Percentiles rank a stretch among this genome's conserved stretches.
Conservation (phyloP, 805 yeast genomes). For the Spathaspora passalidarum region DNA sequence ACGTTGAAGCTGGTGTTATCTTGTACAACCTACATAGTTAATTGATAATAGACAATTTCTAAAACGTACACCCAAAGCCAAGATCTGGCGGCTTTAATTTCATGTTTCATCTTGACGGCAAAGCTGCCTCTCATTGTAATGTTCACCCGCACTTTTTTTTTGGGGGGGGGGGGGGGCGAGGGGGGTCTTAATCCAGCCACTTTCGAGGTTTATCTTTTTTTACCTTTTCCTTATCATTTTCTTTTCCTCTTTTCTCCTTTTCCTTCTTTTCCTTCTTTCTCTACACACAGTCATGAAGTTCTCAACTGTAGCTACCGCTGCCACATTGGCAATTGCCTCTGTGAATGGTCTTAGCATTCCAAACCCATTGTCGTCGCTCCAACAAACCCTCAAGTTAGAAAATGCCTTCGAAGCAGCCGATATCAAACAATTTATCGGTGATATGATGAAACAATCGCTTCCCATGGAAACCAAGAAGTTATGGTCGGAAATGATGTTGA, state of each 20-base stretch:
- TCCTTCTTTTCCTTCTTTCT: not conserved
- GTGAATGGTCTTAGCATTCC: constrained; percentile 23
- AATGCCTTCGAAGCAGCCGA: constrained; percentile 42
- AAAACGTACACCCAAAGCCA: too few relatives aligned
- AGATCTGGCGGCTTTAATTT: too few relatives aligned
- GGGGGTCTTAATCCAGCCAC: too few relatives aligned
- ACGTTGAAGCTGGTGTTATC: too few relatives aligned
- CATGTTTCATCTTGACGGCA: too few relatives aligned
- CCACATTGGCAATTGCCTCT: constrained; percentile 13
- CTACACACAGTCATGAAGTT: constrained; percentile 15
- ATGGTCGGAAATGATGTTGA: constrained; percentile 64
- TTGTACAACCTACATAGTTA: too few relatives aligned
- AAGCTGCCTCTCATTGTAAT: too few relatives aligned
- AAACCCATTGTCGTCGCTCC: constrained; percentile 16
- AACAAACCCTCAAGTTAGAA: constrained; percentile 18
- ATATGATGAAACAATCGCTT: constrained; percentile 43
- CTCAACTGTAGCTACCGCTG: constrained; percentile 15
- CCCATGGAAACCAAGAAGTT: constrained; percentile 47
- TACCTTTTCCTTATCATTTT: too few relatives aligned
- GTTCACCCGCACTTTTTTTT: too few relatives aligned
- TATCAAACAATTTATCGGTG: constrained; percentile 14
- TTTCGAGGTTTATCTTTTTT: too few relatives aligned
- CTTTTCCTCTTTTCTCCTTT: not conserved
- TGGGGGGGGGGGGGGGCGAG: too few relatives aligned
- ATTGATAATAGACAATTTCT: too few relatives aligned